phyloP scores from a whole-genome alignment of 2,329 filamentous ascomycete species.

The Sphaerulina vaccinii region DNA sequence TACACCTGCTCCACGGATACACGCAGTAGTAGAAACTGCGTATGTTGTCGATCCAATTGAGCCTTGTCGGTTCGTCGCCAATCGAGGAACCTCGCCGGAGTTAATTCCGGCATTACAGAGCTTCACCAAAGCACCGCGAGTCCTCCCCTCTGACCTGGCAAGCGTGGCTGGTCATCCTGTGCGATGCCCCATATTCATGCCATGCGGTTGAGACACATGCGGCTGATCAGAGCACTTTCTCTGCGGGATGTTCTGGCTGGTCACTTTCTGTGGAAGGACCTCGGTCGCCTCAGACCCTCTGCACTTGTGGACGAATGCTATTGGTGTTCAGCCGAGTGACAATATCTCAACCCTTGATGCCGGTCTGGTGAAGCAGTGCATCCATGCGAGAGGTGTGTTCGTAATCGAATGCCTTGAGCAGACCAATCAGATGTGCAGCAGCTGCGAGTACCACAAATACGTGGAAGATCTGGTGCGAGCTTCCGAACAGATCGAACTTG shows the following conservation, averaged over 20 bases:
- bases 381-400: slow-evolving; percentile 54
- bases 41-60: too few species aligned
- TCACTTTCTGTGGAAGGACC: too few species aligned
- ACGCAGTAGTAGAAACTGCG: too few species aligned
- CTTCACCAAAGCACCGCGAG: too few species aligned
- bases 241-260: too few species aligned
- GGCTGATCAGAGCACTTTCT: not conserved
- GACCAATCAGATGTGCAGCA: slow-evolving; percentile 73
- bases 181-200: not conserved
- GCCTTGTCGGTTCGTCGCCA: too few species aligned
- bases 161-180: not conserved
- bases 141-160: not conserved
- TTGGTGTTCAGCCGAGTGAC: not conserved
- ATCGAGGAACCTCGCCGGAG: too few species aligned
- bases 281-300: too few species aligned
- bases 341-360: not conserved
- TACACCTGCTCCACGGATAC: too few species aligned
- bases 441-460: slow-evolving; percentile 82
- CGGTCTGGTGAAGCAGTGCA: not conserved
- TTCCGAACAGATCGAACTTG: slow-evolving; percentile 84
- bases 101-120: too few species aligned
- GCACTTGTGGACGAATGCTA: too few species aligned
- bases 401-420: slow-evolving; percentile 82
- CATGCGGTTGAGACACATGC: not conserved
- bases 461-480: slow-evolving; percentile 96